Conservation (phyloP, 2,329 filamentous ascomycete species). For the Westerdykella ornata region DNA sequence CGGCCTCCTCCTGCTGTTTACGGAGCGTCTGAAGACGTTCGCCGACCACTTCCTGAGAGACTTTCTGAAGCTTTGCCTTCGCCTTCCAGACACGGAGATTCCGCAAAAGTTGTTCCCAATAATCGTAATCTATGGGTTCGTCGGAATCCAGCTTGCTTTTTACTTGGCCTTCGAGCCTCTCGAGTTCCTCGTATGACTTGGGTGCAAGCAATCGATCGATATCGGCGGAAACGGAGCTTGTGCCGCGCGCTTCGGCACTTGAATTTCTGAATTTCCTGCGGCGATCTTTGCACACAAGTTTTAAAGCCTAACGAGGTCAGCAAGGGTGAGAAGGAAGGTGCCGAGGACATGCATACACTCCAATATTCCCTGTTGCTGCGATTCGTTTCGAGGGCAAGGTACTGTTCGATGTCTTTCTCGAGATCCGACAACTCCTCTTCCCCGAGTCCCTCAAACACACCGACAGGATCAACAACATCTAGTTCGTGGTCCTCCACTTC, state of each 20-base stretch:
- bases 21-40: conserved; percentile 61
- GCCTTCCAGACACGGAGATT: conserved; percentile 88
- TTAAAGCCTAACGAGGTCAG: conserved; percentile 57
- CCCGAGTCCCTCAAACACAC: conserved; percentile 68
- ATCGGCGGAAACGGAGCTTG: conserved; percentile 76
- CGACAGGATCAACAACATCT: conserved; percentile 70
- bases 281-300: conserved; percentile 72
- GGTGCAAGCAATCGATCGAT: conserved; percentile 81
- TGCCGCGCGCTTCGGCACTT: conserved; percentile 62
- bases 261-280: conserved; percentile 57
- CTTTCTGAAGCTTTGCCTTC: conserved; percentile 70
- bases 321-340: conserved; percentile 11
- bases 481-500: conserved; percentile 70
- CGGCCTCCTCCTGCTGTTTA: conserved; percentile 62
- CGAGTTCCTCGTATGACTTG: conserved; percentile 81
- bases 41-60: conserved; percentile 69
- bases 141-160: conserved; percentile 77
- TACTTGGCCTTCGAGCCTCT: conserved; percentile 80
- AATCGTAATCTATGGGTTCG: conserved; percentile 91
- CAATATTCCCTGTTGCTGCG: conserved; percentile 78
- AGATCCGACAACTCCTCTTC: conserved; percentile 64
- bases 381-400: conserved; percentile 73
- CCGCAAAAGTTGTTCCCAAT: conserved; percentile 88
- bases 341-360: conserved; percentile 49
- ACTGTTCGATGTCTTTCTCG: conserved; percentile 74